phyloP scores from a whole-genome alignment of 257 asterid genomes.

The Haberlea rhodopensis region DNA sequence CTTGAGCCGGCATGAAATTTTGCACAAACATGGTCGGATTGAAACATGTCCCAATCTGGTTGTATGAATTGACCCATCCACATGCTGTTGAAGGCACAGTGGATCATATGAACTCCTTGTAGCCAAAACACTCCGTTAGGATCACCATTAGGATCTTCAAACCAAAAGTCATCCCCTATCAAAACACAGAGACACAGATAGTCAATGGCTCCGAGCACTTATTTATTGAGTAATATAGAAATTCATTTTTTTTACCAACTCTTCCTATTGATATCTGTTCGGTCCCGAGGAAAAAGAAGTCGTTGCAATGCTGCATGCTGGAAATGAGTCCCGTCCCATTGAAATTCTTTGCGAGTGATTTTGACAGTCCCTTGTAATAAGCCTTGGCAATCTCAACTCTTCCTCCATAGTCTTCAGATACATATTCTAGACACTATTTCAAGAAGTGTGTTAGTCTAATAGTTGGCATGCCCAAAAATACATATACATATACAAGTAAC shows the following conservation, averaged over 20 bases:
- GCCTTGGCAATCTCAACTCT: slow-evolving; percentile 72
- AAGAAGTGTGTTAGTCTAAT: background rate
- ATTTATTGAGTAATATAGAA: background rate
- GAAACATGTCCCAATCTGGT: slow-evolving; percentile 91
- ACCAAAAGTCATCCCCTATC: slow-evolving; percentile 80
- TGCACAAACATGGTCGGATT: slow-evolving; percentile 64
- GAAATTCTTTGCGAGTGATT: slow-evolving; percentile 64
- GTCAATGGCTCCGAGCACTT: too few relatives aligned
- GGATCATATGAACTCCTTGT: slow-evolving; percentile 89
- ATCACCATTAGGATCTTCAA: slow-evolving; percentile 79
- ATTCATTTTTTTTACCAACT: slow-evolving; percentile 47
- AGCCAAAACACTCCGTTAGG: slow-evolving; percentile 83
- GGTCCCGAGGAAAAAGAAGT: slow-evolving; percentile 70
- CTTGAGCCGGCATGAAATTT: slow-evolving; percentile 77
- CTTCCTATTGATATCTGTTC: slow-evolving; percentile 71
- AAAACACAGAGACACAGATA: background rate
- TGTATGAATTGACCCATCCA: slow-evolving; percentile 86
- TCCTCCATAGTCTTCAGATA: slow-evolving; percentile 61
- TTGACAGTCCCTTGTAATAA: slow-evolving; percentile 60
- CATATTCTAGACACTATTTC: slow-evolving; percentile 52
- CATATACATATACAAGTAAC: background rate
- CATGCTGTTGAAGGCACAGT: slow-evolving; percentile 78
- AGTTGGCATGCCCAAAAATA: background rate
- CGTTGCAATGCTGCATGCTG: slow-evolving; percentile 83
- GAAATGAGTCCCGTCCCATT: slow-evolving; percentile 64